phyloP scores from a whole-genome alignment of 768 basidiomycete species.

The Trametes punicea region DNA sequence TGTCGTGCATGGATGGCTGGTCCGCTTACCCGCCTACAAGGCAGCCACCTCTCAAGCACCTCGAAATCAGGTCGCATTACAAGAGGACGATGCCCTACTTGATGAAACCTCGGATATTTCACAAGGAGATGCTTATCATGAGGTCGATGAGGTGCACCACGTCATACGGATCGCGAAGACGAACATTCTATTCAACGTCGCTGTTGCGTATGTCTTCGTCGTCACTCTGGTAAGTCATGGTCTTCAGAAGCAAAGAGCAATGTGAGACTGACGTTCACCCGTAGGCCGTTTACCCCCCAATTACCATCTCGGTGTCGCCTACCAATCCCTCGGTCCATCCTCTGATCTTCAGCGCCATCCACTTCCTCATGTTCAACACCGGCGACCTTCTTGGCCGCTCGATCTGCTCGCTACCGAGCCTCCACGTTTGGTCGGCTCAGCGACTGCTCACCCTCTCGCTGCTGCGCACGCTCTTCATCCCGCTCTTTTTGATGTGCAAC shows the following conservation, averaged over 20 bases:
- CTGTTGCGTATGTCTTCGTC: constrained; percentile 71
- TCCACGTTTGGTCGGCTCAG: constrained; percentile 67
- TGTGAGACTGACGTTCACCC: not conserved
- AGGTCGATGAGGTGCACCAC: constrained; percentile 38
- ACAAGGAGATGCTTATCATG: constrained; percentile 20
- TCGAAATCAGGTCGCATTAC: not conserved
- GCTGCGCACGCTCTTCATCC: constrained; percentile 77
- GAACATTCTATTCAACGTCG: constrained; percentile 68
- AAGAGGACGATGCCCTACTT: constrained; percentile 24
- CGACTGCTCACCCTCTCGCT: constrained; percentile 62
- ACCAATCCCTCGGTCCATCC: constrained; percentile 67
- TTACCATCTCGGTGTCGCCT: constrained; percentile 73
- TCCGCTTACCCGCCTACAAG: constrained; percentile 57
- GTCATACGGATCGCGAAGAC: constrained; percentile 55
- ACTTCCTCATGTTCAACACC: constrained; percentile 73
- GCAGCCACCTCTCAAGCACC: constrained; percentile 34
- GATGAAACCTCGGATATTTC: constrained; percentile 28
- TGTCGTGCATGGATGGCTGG: constrained; percentile 55
- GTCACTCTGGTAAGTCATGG: constrained; percentile 65
- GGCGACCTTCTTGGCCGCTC: constrained; percentile 73
- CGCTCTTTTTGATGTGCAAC: constrained; percentile 88
- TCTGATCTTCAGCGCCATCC: constrained; percentile 74
- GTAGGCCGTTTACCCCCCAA: constrained; percentile 84
- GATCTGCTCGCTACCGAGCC: constrained; percentile 58
- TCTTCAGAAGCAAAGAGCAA: not conserved